A percentile compares a stretch with the other conserved stretches of the same genome.
phyloP scores from a whole-genome alignment of 371 early-diverging fungal species.

The Rhizopus microsporus region DNA sequence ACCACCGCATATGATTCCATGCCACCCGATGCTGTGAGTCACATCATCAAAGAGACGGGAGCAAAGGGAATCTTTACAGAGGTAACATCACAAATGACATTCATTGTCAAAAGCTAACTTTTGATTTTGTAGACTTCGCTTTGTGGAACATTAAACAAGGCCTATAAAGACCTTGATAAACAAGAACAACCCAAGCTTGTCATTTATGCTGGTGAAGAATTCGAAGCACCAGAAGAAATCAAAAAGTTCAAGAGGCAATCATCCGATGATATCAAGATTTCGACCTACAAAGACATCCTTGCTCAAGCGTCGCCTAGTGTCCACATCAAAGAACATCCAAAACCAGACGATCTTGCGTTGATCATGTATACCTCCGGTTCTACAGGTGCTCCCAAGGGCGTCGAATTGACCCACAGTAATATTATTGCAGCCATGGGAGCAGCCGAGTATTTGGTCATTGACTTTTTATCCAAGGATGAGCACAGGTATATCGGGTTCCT shows the following conservation, averaged over 20 bases:
- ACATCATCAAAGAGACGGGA: slow-evolving; percentile 70
- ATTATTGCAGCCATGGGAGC: slow-evolving; percentile 68
- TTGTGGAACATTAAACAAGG: slow-evolving; percentile 35
- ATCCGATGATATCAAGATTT: slow-evolving; percentile 20
- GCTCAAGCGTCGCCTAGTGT: not conserved
- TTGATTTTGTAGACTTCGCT: slow-evolving; percentile 25
- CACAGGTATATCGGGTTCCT: slow-evolving; percentile 82
- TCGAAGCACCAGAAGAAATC: slow-evolving; percentile 34
- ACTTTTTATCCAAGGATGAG: slow-evolving; percentile 35
- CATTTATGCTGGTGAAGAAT: slow-evolving; percentile 39
- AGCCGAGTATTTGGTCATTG: slow-evolving; percentile 46
- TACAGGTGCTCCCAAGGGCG: slow-evolving; percentile 83
- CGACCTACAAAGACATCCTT: slow-evolving; percentile 33
- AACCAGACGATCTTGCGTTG: slow-evolving; percentile 72
- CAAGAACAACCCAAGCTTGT: slow-evolving; percentile 31
- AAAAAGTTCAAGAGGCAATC: slow-evolving; percentile 23
- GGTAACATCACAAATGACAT: slow-evolving; percentile 29
- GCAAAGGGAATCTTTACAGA: slow-evolving; percentile 78
- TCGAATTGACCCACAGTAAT: slow-evolving; percentile 66
- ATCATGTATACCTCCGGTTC: slow-evolving; percentile 87
- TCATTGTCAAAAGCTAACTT: not conserved
- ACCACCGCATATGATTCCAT: slow-evolving; percentile 92
- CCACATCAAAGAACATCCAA: slow-evolving; percentile 32
- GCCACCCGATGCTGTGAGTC: slow-evolving; percentile 77
- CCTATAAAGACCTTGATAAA: slow-evolving; percentile 21